Base-by-base conservation (phyloP, 169 alveolate species). In the Babesia caballi region DNA sequence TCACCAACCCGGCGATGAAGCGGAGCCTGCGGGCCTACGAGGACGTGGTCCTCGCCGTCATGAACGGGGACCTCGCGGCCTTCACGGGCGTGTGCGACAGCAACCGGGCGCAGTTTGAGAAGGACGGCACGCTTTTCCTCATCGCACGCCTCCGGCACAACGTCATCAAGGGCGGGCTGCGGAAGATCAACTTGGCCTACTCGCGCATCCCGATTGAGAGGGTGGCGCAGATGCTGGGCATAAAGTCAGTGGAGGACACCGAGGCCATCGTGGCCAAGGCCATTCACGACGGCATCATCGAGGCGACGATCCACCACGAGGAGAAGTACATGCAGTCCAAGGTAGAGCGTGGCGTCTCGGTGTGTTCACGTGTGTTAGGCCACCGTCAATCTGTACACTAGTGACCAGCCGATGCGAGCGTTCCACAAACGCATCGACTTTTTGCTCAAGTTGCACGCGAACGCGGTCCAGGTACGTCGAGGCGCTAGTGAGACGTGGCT, bases 231-330 rank as follows among this genome's bases (percentile, higher is more conserved):
- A 91, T 94, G 84, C 88, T 96, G 57, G 96, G 97, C 21, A 89
- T 95, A 38, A 95, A 94, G 21, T 87, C 92, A 38, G 90, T 93
- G 32, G 91, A 92, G 60, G 97, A 95, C 42, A 89, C 96, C 25
- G 97, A 93, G 56, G 91, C 95, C 53, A 94, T 96, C 58, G 94
- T 95, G 25, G 92, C 98, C 23, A 96, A 96, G 85, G 98, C 99
- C 19, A 96, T 96, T 49, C 91, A 94, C 68, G 99, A 96, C 77
- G 97, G 97, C 46, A 97, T 96, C 14, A 93, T 96, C 65, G 97
- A 94, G 52, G 99, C 98, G 1, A 78, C 92, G 7, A 93, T 96
- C 41, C 94, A 96, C 83, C 96, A 93, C 66, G 98, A 96, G 40
- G 85, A 91, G 47, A 84, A 81, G 53, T 94, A 66, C 44, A 72